phyloP scores from a whole-genome alignment of 495 filamentous ascomycete genomes.

The Penicillium paradoxum region DNA sequence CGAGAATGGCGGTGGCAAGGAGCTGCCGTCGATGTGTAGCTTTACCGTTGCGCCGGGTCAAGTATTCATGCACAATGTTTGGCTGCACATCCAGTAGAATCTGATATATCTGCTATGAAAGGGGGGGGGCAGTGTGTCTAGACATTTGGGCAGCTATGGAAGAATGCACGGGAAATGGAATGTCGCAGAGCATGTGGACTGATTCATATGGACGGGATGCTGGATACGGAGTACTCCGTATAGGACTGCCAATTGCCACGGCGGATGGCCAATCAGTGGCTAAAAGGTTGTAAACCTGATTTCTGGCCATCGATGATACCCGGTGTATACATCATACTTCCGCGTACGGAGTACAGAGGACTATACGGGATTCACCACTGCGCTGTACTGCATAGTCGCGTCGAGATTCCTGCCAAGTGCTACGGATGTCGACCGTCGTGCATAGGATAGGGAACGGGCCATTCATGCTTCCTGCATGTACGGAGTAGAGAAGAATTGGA shows the following conservation, averaged over 20 bases:
- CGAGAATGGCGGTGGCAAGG: neutral
- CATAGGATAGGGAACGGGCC: neutral
- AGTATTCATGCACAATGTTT: neutral
- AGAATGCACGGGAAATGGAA: neutral
- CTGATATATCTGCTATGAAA: neutral
- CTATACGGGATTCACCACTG: too few relatives aligned
- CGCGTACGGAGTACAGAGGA: too few relatives aligned
- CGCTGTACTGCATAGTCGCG: too few relatives aligned
- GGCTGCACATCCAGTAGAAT: neutral
- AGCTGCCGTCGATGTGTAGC: neutral
- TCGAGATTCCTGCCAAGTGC: too few relatives aligned
- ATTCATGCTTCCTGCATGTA: neutral
- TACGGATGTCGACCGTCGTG: too few relatives aligned
- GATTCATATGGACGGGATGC: neutral
- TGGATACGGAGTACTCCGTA: neutral
- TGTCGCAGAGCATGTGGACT: neutral
- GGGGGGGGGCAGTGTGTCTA: neutral
- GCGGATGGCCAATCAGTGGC: neutral
- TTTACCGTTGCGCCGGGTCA: constrained; percentile 4
- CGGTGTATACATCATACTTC: neutral
- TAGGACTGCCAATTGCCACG: too few relatives aligned
- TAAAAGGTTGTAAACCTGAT: neutral
- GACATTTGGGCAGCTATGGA: neutral
- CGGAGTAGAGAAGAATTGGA: too few relatives aligned
- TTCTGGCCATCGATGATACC: neutral